phyloP scores from a whole-genome alignment of 2,329 filamentous ascomycete genomes.

The Aspergillus neotritici region DNA sequence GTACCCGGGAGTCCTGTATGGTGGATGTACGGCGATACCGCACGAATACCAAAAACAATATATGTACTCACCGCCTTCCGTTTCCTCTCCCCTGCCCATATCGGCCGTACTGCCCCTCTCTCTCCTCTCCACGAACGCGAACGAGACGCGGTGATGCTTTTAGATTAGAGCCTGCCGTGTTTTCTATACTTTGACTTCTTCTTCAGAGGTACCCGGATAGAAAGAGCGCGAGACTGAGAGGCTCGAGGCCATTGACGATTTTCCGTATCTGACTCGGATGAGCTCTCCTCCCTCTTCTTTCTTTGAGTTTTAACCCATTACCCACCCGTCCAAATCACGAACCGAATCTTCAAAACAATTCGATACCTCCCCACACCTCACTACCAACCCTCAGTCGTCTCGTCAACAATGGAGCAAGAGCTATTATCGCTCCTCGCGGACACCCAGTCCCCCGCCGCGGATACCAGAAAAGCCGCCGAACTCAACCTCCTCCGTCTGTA shows the following conservation, averaged over 20 bases:
- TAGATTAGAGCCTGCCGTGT: too few species aligned
- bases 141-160: neutral
- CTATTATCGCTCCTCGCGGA: constrained; percentile 81
- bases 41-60: neutral
- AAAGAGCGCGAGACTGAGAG: too few species aligned
- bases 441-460: constrained; percentile 72
- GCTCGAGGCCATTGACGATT: too few species aligned
- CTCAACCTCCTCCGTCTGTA: constrained; percentile 69
- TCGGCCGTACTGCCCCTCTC: constrained; percentile 3
- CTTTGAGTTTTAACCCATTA: too few species aligned
- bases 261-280: too few species aligned
- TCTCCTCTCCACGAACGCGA: neutral
- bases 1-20: too few species aligned
- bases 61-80: constrained; percentile 1
- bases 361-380: neutral
- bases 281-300: too few species aligned
- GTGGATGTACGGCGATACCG: too few species aligned
- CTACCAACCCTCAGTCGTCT: constrained; percentile 4
- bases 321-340: too few species aligned
- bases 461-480: constrained; percentile 78
- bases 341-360: neutral
- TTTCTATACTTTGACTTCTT: too few species aligned
- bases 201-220: too few species aligned
- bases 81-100: neutral
- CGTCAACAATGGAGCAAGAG: constrained; percentile 78